Percentiles rank a stretch among this genome's conserved stretches.
Conservation (phyloP, 1,284 basidiomycete genomes). For the Rhodofomes roseus region DNA sequence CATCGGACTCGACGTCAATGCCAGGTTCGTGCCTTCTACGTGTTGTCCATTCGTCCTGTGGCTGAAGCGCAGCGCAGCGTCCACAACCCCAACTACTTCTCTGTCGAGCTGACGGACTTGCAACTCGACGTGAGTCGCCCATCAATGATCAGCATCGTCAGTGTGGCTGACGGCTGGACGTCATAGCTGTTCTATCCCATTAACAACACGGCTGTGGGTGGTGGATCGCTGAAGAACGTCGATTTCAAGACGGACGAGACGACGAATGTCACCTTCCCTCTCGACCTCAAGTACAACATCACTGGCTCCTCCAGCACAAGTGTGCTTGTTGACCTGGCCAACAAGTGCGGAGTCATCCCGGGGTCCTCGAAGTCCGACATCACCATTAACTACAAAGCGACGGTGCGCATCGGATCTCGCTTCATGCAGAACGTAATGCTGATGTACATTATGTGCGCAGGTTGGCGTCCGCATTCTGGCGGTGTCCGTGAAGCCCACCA, state of each 20-base stretch:
- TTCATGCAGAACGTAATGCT: background rate
- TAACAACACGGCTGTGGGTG: constrained; percentile 65
- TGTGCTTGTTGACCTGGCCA: constrained; percentile 64
- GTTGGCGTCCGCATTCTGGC: constrained; percentile 61
- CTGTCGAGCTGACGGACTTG: constrained; percentile 68
- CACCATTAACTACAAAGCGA: constrained; percentile 68
- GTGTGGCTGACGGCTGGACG: constrained; percentile 3
- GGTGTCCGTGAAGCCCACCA: constrained; percentile 64
- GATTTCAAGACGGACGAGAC: constrained; percentile 61
- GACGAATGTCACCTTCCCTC: constrained; percentile 82
- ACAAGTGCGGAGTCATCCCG: constrained; percentile 63
- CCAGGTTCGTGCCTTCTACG: constrained; percentile 36
- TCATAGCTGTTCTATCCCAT: constrained; percentile 71
- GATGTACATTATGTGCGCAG: constrained; percentile 31
- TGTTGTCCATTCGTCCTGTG: background rate
- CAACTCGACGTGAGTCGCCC: constrained; percentile 48
- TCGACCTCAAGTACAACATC: constrained; percentile 69
- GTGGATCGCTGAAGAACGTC: constrained; percentile 58
- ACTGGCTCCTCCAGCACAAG: constrained; percentile 51
- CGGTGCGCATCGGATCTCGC: constrained; percentile 33
- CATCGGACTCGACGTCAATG: constrained; percentile 64
- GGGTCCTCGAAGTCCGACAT: constrained; percentile 45
- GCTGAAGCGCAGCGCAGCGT: constrained; percentile 45
- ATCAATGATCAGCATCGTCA: constrained; percentile 2
- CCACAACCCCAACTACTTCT: constrained; percentile 84